Evolutionary conservation across 192 early-diverging fungal genomes (phyloP).

Genomic region (Coemansia sp.): DNA sequence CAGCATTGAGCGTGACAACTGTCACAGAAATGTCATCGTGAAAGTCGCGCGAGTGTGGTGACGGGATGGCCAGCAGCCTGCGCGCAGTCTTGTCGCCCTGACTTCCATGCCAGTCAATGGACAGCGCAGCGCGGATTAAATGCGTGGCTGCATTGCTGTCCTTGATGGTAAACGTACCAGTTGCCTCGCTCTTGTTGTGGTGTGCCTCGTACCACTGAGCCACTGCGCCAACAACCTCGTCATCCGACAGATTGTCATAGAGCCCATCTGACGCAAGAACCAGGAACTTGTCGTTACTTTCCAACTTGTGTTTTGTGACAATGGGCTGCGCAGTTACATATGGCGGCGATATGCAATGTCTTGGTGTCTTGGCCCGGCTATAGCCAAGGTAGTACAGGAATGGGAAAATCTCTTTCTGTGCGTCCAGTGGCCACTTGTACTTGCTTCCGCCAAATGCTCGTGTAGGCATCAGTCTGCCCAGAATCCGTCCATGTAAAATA

Average conservation of each 20-base stretch:
- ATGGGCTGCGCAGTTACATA: conserved; percentile 78
- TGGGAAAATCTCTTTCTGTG: conserved; percentile 54
- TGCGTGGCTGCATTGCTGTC: conserved; percentile 70
- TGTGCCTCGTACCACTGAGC: conserved; percentile 48
- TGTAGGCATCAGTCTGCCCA: conserved; percentile 55
- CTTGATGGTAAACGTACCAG: conserved; percentile 5
- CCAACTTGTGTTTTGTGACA: conserved; percentile 59
- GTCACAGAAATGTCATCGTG: conserved; percentile 82
- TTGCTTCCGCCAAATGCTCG: conserved; percentile 66
- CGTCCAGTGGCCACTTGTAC: conserved; percentile 67
- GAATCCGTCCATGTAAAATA: conserved; percentile 56
- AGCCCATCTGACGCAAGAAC: conserved; percentile 82
- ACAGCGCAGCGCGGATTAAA: conserved; percentile 61
- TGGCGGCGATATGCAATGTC: conserved; percentile 60
- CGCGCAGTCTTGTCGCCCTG: conserved; percentile 60
- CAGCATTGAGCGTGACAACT: conserved; percentile 51
- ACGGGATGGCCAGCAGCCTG: conserved; percentile 61
- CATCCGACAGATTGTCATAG: conserved; percentile 71
- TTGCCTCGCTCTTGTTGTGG: not conserved
- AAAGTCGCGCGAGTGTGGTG: conserved; percentile 62
- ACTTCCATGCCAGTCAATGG: conserved; percentile 51
- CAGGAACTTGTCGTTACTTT: conserved; percentile 63
- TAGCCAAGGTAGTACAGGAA: conserved; percentile 23
- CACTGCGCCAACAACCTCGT: conserved; percentile 52
- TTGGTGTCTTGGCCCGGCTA: conserved; percentile 51